phyloP scores from a whole-genome alignment of 108 stramenopile species.

The Cyclotella sp. region DNA sequence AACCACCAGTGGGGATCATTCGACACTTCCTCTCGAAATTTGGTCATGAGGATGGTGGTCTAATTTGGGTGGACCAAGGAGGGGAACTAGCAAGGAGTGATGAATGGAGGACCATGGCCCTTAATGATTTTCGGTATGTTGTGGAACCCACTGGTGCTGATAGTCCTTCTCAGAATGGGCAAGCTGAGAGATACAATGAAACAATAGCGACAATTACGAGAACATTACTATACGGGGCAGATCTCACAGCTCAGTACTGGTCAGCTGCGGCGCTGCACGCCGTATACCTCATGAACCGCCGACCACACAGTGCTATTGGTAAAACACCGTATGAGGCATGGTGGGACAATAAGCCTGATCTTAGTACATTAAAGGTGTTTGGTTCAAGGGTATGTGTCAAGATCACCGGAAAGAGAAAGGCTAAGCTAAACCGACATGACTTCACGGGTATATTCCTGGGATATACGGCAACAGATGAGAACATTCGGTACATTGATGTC shows the following conservation, averaged over 20 bases:
- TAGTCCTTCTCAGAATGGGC: conserved; percentile 8
- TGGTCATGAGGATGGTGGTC: conserved; percentile 7
- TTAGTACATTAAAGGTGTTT: background rate
- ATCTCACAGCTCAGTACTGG: conserved; percentile 7
- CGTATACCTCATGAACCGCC: conserved; percentile 8
- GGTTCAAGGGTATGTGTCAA: conserved; percentile 17
- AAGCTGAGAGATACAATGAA: background rate
- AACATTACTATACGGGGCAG: background rate
- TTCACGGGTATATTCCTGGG: conserved; percentile 10
- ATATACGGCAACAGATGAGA: conserved; percentile 15
- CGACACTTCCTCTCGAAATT: background rate
- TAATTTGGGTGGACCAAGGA: conserved; percentile 3
- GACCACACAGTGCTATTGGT: background rate
- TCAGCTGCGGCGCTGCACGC: background rate
- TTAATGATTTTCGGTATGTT: background rate
- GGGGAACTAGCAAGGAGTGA: background rate
- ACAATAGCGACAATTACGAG: background rate
- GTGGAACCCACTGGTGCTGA: conserved; percentile 15
- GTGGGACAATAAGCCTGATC: conserved; percentile 2
- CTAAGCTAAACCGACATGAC: conserved; percentile 9
- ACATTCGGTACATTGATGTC: conserved; percentile 15
- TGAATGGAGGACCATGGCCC: background rate
- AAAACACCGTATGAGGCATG: conserved; percentile 21
- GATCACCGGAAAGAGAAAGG: background rate
- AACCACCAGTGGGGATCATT: background rate